Base-by-base conservation (phyloP, 768 basidiomycete genomes). In the Lactarius quietus region DNA sequence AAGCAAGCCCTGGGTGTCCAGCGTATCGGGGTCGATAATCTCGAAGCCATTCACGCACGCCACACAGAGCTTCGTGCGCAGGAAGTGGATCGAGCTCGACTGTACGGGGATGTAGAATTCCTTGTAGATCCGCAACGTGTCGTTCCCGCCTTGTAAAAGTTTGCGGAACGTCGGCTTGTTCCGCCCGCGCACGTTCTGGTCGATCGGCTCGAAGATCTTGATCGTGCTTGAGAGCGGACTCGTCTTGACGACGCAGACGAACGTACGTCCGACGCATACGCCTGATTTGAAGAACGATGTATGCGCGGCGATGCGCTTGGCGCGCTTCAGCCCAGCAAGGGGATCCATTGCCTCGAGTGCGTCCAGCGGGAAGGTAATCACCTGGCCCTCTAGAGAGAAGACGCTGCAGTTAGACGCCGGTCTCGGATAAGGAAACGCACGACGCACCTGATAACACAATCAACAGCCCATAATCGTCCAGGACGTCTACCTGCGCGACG, bases 81-180 rank as follows among this genome's bases (percentile, higher is more conserved):
- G 82, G 79, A 96, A 98, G 76, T n/a, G n/a, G 28, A 98, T 90
- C 15, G 95, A 98, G 63, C 87, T 93, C 58, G 94, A 96, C 75
- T 98, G 95, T 15, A 97, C 93, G 0, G 97, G 96, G 66, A 99
- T 98, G 73, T 98, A 99, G 78, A 99, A 98, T 75, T 98, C 96
- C 94, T 97, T 92, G 83, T 95, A 98, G 43, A 90, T 79, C 74
- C 90, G 90, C 23, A 99, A 82, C 2, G 94, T 93, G 74, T 99
- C 97, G 73, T 98, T 95, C 9, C 93, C 90, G 56, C 94, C 95
- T 71, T 97, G 95, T 65, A 98, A 77, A 67, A 97, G 79, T 75
- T 97, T 96, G 74, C 89, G 87, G 79, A 98, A 95, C n/a, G 95
- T 92, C 15, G 93, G 92, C 77, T 93, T 93, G 59, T 82, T 85